A percentile compares a stretch with the other conserved stretches of the same genome.
Evolutionary conservation across 768 basidiomycete species (phyloP).

Genomic region (Amanita jacksonii): DNA sequence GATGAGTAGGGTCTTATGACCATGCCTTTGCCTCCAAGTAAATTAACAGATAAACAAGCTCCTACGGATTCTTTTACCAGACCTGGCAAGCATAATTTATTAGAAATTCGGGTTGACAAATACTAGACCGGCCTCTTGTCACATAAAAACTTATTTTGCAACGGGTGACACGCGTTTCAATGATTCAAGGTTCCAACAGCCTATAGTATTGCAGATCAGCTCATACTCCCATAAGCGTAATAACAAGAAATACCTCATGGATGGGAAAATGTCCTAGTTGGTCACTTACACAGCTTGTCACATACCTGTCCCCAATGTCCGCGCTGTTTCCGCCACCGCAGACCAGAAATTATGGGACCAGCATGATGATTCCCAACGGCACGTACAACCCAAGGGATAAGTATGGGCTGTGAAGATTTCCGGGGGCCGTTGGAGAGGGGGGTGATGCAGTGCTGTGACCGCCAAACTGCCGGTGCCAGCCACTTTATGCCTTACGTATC

Average conservation of each 20-base stretch:
- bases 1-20: conserved; percentile 35
- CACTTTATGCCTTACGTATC: conserved; percentile 7
- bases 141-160: conserved; percentile 26
- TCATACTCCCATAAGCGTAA: background rate
- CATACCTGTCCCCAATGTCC: background rate
- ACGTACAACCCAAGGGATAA: too few relatives aligned
- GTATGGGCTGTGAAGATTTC: too few relatives aligned
- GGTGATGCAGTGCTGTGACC: background rate
- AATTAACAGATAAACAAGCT: conserved; percentile 45
- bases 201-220: conserved; percentile 5
- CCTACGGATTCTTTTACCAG: conserved; percentile 47
- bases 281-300: too few relatives aligned
- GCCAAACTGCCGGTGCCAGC: conserved; percentile 3
- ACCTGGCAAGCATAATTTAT: conserved; percentile 38
- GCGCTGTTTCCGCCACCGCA: background rate
- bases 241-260: background rate
- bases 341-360: too few relatives aligned
- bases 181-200: background rate
- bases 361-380: too few relatives aligned
- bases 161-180: conserved; percentile 17
- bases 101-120: conserved; percentile 22
- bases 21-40: conserved; percentile 30
- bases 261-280: conserved; percentile 1
- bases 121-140: conserved; percentile 32
- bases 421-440: background rate